Percentiles rank a stretch among this genome's conserved stretches.
Conservation (phyloP, 345 rosid genomes). For the Mercurialis annua region DNA sequence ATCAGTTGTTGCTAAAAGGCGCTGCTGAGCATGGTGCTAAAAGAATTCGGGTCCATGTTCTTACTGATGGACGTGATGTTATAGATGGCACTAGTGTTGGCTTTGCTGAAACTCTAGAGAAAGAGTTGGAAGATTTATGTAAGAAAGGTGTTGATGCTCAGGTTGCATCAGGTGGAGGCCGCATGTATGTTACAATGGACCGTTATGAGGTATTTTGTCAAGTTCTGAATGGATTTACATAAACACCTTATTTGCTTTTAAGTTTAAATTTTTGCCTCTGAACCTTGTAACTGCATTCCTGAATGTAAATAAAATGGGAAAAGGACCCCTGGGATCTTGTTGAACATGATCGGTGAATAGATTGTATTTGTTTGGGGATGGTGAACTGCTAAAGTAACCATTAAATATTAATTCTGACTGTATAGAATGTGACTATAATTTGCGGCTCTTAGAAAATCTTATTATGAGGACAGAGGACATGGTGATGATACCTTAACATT, state of each 20-base stretch:
- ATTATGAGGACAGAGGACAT: background rate
- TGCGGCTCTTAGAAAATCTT: background rate
- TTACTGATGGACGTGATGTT: conserved; percentile 98
- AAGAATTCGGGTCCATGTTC: conserved; percentile 83
- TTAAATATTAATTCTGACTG: background rate
- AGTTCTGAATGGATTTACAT: background rate
- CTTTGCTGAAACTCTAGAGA: conserved; percentile 78
- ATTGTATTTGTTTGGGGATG: background rate
- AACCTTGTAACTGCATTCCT: background rate
- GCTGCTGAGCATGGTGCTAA: conserved; percentile 80
- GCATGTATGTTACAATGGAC: conserved; percentile 96
- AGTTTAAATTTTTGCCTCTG: background rate
- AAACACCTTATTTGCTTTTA: background rate
- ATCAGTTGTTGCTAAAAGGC: conserved; percentile 84
- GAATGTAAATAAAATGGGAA: background rate
- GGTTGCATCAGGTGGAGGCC: conserved; percentile 98
- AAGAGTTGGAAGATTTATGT: conserved; percentile 53
- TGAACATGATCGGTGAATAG: background rate
- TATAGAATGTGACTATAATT: background rate
- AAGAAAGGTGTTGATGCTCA: conserved; percentile 81
- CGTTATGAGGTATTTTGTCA: conserved; percentile 69
- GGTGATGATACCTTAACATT: background rate
- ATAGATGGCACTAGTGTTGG: conserved; percentile 90
- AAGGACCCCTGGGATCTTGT: background rate
- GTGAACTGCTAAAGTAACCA: background rate